Base-by-base conservation (phyloP, 768 basidiomycete genomes). In the Tremella fuciformis region DNA sequence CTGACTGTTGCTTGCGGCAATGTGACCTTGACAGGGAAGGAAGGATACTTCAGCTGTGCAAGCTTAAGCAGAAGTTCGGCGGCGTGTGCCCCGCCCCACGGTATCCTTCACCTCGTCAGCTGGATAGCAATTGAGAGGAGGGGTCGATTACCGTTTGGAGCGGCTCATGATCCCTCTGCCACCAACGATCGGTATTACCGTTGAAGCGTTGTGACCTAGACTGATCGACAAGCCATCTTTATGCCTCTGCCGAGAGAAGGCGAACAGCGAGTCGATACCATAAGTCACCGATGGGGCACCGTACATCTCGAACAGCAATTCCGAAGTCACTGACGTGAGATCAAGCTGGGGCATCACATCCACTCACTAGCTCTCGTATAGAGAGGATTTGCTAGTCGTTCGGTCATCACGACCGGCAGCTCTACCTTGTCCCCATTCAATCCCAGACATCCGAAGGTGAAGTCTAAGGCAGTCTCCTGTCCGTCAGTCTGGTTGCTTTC, bases 301-400 rank as follows among this genome's bases (percentile, higher is more conserved):
- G 73, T 98, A 99, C 46, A 85, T 82, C 78, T 99, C 96, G 71
- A 99, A 99, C 78, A 99, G 84, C 26, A 99, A 85, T 71, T 99
- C 96, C 0, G 92, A 92, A 8, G 92, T 94, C 55, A 96, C 91
- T 93, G 69, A 44, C 44, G 53, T 21, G 40, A 48, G 21, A 46
- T 48, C 39, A 53, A 57, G 37, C 13, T 46, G 21, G 53, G 22
- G 11, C 22, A 16, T 22, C 47, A 44, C 1, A 41, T 46, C 1
- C 9, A 83, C 90, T 55, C 74, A 94, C 93, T 74, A 42, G 86
- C 83, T 71, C 96, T 81, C 1, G 91, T 96, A 76, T 93, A 89
- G 19, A 93, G 75, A 0, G 92, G 91, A 22, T 91, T 89, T 54
- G 86, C 86, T 1, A 97, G 79, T 7, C 91, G 82, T 76, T 99